A percentile compares a stretch with the other conserved stretches of the same genome.
phyloP scores from a whole-genome alignment of 371 early-diverging fungal species.

The Mortierella sp. region DNA sequence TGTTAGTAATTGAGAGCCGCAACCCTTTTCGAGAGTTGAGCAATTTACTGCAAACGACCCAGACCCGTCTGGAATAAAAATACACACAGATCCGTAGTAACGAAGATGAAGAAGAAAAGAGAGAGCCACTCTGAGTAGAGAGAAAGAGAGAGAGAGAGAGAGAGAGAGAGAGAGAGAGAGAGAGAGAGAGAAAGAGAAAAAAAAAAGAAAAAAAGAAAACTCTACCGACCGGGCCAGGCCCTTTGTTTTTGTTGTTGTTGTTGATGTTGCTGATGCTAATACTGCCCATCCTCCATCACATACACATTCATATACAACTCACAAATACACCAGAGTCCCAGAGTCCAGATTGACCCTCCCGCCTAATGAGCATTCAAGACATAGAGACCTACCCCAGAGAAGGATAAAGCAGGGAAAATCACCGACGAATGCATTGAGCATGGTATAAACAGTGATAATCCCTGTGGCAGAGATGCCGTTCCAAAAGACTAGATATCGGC shows the following conservation, averaged over 20 bases:
- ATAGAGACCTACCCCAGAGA: conserved; percentile 38
- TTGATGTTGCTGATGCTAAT: background rate
- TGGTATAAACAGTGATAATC: conserved; percentile 36
- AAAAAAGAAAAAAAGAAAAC: too few species aligned
- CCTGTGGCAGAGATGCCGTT: conserved; percentile 46
- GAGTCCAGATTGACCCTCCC: too few species aligned
- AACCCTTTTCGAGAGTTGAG: background rate
- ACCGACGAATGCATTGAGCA: conserved; percentile 47
- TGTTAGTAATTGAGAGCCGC: background rate
- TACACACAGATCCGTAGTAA: too few species aligned
- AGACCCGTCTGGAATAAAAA: too few species aligned
- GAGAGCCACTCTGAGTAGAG: background rate
- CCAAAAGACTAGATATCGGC: conserved; percentile 49
- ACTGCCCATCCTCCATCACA: too few species aligned
- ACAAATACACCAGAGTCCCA: background rate
- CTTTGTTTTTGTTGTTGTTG: background rate
- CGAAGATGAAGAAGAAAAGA: background rate
- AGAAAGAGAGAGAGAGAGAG: conserved; percentile 1
- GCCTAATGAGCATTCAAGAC: background rate
- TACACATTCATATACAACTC: too few species aligned
- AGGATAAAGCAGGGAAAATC: conserved; percentile 44
- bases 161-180: conserved; percentile 1
- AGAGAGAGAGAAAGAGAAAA: background rate
- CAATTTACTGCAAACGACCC: too few species aligned
- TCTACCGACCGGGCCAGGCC: background rate